These are phyloP conservation scores for Fusarium pseudonygamai DNA, from an alignment of 2,329 filamentous ascomycete genomes.

Conservation along the genomic window DNA sequence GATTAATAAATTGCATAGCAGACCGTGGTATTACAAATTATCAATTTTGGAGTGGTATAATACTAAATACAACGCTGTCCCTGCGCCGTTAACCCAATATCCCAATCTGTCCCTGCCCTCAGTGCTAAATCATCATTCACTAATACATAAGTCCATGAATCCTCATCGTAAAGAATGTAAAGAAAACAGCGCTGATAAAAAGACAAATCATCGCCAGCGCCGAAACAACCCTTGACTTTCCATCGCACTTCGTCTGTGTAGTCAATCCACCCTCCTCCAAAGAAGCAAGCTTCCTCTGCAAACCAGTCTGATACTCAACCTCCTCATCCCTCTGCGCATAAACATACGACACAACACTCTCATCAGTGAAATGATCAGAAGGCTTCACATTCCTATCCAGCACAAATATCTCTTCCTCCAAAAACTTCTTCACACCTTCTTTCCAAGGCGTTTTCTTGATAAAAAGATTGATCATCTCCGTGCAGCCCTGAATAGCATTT, in stretches of 20 bases:
- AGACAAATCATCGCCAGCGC: neutral
- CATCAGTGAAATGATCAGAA: constrained; percentile 23
- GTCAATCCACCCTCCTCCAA: neutral
- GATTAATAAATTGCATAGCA: fast-evolving
- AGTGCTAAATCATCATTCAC: fast-evolving
- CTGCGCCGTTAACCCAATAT: neutral
- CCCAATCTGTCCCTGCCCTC: neutral
- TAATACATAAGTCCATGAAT: neutral
- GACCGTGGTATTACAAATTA: neutral
- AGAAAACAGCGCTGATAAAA: neutral
- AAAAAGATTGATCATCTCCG: constrained; percentile 9
- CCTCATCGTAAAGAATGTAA: neutral
- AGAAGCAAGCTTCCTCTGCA: constrained; percentile 4
- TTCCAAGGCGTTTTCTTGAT: constrained; percentile 16
- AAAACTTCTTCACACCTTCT: constrained; percentile 5
- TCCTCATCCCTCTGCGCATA: neutral
- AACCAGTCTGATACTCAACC: neutral
- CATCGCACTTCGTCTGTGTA: neutral
- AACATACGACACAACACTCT: constrained; percentile 5
- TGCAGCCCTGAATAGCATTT: constrained; percentile 11
- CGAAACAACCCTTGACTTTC: neutral
- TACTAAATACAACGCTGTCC: constrained; percentile 8
- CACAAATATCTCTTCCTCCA: constrained; percentile 14
- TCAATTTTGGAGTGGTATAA: constrained; percentile 16
- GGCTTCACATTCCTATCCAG: constrained; percentile 4